These are phyloP conservation scores for Corynascus novoguineensis DNA, from an alignment of 495 filamentous ascomycete genomes.

Conservation along the genomic window DNA sequence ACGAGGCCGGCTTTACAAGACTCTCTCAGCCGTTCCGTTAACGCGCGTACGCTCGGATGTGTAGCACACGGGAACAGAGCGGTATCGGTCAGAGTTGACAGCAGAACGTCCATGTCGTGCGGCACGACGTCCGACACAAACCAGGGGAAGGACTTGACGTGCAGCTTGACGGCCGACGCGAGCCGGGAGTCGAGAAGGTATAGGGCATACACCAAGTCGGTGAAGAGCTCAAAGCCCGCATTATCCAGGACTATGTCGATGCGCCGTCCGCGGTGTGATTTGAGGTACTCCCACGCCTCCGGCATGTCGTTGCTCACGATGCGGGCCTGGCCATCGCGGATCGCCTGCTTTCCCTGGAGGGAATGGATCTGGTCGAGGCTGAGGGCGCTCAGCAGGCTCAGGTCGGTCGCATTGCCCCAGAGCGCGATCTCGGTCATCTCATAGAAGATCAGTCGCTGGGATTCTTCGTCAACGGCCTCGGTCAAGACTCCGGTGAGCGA, in stretches of 20 bases:
- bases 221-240: not conserved
- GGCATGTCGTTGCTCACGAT: not conserved
- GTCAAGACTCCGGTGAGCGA: not conserved
- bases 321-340: not conserved
- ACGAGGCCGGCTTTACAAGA: not conserved
- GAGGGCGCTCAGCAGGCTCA: not conserved
- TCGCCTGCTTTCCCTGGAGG: not conserved
- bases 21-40: not conserved
- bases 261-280: not conserved
- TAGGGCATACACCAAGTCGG: not conserved
- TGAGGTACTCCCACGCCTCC: not conserved
- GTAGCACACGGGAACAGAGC: not conserved
- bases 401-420: not conserved
- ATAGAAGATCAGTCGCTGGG: not conserved
- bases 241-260: not conserved
- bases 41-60: not conserved
- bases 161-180: not conserved
- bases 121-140: not conserved
- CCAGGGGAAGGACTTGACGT: not conserved
- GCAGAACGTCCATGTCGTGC: not conserved
- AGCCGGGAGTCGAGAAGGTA: not conserved
- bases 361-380: not conserved
- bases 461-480: not conserved
- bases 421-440: slow-evolving; percentile 1
- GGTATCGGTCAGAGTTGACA: not conserved